Conservation (phyloP, 1,284 basidiomycete species). For the Farysia itapuensis region DNA sequence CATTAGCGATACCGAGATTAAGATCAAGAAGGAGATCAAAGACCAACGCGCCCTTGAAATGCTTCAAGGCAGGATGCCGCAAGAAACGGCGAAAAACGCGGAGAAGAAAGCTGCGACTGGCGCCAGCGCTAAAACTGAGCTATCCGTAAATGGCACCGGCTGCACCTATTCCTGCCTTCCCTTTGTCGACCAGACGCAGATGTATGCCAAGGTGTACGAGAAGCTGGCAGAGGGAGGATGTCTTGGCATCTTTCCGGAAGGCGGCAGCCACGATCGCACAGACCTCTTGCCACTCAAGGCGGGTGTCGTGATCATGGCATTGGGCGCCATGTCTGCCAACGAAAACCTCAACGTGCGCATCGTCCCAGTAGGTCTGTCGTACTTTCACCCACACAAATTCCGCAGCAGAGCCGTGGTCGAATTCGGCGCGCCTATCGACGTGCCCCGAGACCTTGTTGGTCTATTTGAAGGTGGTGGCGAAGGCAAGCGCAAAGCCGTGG, state of each 20-base stretch:
- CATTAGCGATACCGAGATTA: constrained; percentile 78
- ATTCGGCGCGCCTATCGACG: constrained; percentile 87
- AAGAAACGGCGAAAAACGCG: constrained; percentile 15
- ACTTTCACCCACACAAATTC: constrained; percentile 61
- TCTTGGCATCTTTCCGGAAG: constrained; percentile 62
- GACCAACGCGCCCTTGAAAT: constrained; percentile 56
- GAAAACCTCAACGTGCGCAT: constrained; percentile 54
- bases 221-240: constrained; percentile 81
- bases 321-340: constrained; percentile 60
- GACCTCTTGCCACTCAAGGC: constrained; percentile 59
- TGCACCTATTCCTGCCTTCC: constrained; percentile 55
- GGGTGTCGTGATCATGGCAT: constrained; percentile 60
- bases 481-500: constrained; percentile 86
- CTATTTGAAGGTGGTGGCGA: constrained; percentile 88
- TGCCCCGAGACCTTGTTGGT: constrained; percentile 79
- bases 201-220: constrained; percentile 92
- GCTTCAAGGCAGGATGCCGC: constrained; percentile 42
- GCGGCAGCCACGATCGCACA: constrained; percentile 59
- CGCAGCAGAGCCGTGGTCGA: constrained; percentile 74
- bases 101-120: constrained; percentile 10
- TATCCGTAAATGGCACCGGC: constrained; percentile 13
- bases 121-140: constrained; percentile 5
- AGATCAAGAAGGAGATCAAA: constrained; percentile 81
- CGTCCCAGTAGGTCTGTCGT: constrained; percentile 59
- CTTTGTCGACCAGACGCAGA: constrained; percentile 82